A percentile compares a stretch with the other conserved stretches of the same genome.
Conservation (phyloP, 148 eudicot genomes). For the Spergularia bocconei region DNA sequence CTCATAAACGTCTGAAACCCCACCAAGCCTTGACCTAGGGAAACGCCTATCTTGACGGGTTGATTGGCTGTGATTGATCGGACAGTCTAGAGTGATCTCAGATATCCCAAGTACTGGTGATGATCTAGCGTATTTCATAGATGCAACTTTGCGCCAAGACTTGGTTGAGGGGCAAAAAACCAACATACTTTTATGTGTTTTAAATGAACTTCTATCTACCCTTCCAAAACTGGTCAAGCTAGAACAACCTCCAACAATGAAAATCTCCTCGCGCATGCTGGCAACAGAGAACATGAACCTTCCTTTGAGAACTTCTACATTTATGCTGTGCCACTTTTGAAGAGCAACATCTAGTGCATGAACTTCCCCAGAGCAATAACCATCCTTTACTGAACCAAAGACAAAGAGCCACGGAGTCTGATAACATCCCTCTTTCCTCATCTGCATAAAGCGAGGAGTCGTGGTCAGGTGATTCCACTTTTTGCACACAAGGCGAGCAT, state of each 20-base stretch:
- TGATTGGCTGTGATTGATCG: slow-evolving; percentile 47
- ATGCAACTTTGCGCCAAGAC: slow-evolving; percentile 72
- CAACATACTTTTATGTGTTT: slow-evolving; percentile 80
- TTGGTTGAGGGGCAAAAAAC: slow-evolving; percentile 67
- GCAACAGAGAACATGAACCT: slow-evolving; percentile 84
- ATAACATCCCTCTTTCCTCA: slow-evolving; percentile 61
- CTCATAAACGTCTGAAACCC: slow-evolving; percentile 85
- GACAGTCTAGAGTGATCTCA: slow-evolving; percentile 57
- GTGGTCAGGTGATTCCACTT: slow-evolving; percentile 81
- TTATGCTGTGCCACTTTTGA: slow-evolving; percentile 66
- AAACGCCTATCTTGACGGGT: slow-evolving; percentile 69
- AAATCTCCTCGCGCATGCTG: slow-evolving; percentile 65
- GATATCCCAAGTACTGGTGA: slow-evolving; percentile 70
- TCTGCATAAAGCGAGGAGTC: slow-evolving; percentile 72
- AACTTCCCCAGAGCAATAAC: slow-evolving; percentile 90
- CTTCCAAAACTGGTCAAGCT: slow-evolving; percentile 77
- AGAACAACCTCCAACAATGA: slow-evolving; percentile 89
- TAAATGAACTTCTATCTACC: slow-evolving; percentile 79
- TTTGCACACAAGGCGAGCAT: slow-evolving; percentile 88
- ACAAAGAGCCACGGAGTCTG: slow-evolving; percentile 66
- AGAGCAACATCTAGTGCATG: slow-evolving; percentile 74
- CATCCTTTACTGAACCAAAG: slow-evolving; percentile 72
- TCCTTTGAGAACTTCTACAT: slow-evolving; percentile 67
- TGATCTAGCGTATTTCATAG: slow-evolving; percentile 91
- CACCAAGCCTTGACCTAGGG: slow-evolving; percentile 64